phyloP scores from a whole-genome alignment of 768 basidiomycete genomes.

The Tylopilus balloui region DNA sequence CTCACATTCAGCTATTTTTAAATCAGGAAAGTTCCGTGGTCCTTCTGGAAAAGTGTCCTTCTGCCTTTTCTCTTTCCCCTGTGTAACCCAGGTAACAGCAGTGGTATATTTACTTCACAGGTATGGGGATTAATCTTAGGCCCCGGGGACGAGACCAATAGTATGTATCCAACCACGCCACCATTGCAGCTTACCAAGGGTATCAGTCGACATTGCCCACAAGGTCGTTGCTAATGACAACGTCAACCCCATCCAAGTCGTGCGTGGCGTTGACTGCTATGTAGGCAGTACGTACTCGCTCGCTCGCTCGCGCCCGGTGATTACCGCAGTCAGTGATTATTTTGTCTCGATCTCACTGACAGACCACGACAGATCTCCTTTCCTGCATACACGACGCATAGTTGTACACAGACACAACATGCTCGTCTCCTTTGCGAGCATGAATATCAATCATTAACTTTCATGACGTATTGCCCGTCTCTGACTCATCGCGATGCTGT shows the following conservation, averaged over 20 bases:
- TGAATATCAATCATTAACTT: not conserved
- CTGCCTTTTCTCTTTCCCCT: not conserved
- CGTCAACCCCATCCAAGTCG: not conserved
- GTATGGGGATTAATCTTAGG: slow-evolving; percentile 1
- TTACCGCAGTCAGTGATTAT: slow-evolving; percentile 6
- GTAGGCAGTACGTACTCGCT: slow-evolving; percentile 1
- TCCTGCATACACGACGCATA: not conserved
- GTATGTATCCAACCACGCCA: slow-evolving; percentile 3
- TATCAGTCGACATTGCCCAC: not conserved
- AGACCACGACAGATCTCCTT: not conserved
- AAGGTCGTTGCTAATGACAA: slow-evolving; percentile 13
- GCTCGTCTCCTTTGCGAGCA: not conserved
- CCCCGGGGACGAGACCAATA: not conserved
- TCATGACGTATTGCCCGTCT: not conserved
- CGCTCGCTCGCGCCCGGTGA: slow-evolving; percentile 1
- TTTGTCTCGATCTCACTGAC: slow-evolving; percentile 6
- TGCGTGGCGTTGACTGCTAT: no score
- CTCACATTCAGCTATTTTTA: not conserved
- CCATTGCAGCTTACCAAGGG: not conserved
- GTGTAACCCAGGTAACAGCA: not conserved
- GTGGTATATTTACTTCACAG: not conserved
- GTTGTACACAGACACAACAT: not conserved
- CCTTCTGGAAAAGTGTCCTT: not conserved
- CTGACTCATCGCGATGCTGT: not conserved
- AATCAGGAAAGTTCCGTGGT: not conserved